These are phyloP conservation scores for Dendrostoma leiphaemia DNA, from an alignment of 2,329 filamentous ascomycete species.

Conservation along the genomic window DNA sequence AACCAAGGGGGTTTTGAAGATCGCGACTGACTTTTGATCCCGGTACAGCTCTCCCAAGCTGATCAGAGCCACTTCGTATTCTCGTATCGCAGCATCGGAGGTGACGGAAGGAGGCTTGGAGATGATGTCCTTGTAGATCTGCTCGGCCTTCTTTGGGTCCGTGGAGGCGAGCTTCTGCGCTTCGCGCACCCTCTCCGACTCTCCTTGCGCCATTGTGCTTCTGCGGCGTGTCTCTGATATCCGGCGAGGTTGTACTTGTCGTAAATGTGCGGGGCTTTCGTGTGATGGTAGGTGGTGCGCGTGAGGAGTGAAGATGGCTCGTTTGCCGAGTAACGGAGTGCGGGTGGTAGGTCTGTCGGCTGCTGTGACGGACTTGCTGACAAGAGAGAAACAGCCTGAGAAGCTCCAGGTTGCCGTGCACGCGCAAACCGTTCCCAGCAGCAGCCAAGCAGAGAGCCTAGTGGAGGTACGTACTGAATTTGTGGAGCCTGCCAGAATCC, in stretches of 20 bases:
- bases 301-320: not conserved
- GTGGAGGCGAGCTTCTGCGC: conserved; percentile 80
- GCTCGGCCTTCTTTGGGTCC: conserved; percentile 80
- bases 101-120: conserved; percentile 79
- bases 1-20: not conserved
- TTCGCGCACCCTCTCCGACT: conserved; percentile 74
- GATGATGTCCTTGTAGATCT: conserved; percentile 85
- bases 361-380: no score
- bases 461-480: not conserved
- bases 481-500: not conserved
- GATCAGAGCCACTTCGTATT: conserved; percentile 88
- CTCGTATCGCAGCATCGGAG: conserved; percentile 79
- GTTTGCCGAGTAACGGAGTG: no score
- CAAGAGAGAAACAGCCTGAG: not conserved
- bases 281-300: not conserved
- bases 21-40: conserved; percentile 72
- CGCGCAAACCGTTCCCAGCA: conserved; percentile 24
- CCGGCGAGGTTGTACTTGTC: not conserved
- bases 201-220: conserved; percentile 52
- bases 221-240: not conserved
- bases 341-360: no score
- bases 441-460: not conserved
- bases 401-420: conserved; percentile 25
- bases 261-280: not conserved
- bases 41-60: conserved; percentile 90